Evolutionary conservation across 2,329 filamentous ascomycete genomes (phyloP), one percentile per base, ranked within the genome.

Genomic region (Penicillium sp.): DNA sequence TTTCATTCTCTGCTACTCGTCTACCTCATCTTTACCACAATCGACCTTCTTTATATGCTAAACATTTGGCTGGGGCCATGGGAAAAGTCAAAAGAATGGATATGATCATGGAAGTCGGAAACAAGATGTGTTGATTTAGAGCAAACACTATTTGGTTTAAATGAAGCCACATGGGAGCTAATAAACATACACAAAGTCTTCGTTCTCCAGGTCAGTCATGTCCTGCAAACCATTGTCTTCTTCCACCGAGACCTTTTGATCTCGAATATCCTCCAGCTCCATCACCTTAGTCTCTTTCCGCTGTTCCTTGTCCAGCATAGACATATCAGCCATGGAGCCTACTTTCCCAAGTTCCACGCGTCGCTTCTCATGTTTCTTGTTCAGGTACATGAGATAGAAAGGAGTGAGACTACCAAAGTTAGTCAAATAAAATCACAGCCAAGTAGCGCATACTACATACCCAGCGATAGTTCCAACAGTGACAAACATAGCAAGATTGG

Each of bases 401-500:
- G 67, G 66, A 4, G 63, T 70, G 7, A 72, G 44, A 3, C 65
- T 67, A 57, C 52, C 44, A 9, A 16, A 16, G n/a, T 44, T 44
- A 44, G 41, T 14, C 7, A 14, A 31, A 16, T 31, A 19, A 5
- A 7, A 3, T 6, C 6, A 42, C 25, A 19, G 11, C 19, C 2
- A 3, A 19, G 41, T 19, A 31, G 6, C 30, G 1, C 11, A 30
- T 30, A 30, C 28, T 11, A 30, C 28, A 19, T 62, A 67, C 61
- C 70, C 49, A 8, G 68, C 54, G 28, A 73, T 59, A 1, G 67
- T 46, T 0, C 54, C 69, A 2, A 72, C 68, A 1, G 70, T 50
- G 5, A 69, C 56, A 47, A 74, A 74, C 65, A 74, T 67, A n/a
- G 67, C 61, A 1, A 73, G 55, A 36, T 68, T 72, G 1, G 67